Conservation (phyloP, 2,329 filamentous ascomycete genomes). For the Botryotinia narcissicola region DNA sequence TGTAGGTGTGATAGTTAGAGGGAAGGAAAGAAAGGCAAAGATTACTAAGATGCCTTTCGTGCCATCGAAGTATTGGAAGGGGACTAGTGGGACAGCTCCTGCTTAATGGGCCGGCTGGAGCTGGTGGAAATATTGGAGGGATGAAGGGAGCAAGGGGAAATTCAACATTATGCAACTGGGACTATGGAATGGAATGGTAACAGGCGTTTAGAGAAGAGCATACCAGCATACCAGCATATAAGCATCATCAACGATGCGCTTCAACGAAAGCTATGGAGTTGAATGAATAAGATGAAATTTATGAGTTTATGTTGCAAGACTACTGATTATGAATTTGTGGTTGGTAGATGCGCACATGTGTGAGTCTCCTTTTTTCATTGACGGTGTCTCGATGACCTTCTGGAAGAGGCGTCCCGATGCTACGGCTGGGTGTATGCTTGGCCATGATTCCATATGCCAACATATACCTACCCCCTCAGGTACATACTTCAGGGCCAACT, state of each 20-base stretch:
- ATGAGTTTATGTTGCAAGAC: not conserved
- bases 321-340: not conserved
- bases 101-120: not conserved
- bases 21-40: conserved; percentile 62
- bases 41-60: conserved; percentile 73
- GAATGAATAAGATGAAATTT: conserved; percentile 1
- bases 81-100: conserved; percentile 15
- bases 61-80: conserved; percentile 58
- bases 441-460: not conserved
- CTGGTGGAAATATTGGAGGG: not conserved
- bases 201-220: not conserved
- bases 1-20: conserved; percentile 62
- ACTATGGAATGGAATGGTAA: not conserved
- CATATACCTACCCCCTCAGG: not conserved
- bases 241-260: not conserved
- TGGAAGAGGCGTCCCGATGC: not conserved
- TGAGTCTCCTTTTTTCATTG: not conserved
- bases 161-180: not conserved
- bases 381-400: not conserved
- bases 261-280: conserved; percentile 1
- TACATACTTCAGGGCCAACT: not conserved
- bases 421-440: not conserved
- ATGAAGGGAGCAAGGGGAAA: not conserved
- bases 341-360: not conserved
- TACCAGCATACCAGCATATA: not conserved